These are phyloP conservation scores for Raffaelea arxii DNA, from an alignment of 2,329 filamentous ascomycete genomes.

Conservation along the genomic window DNA sequence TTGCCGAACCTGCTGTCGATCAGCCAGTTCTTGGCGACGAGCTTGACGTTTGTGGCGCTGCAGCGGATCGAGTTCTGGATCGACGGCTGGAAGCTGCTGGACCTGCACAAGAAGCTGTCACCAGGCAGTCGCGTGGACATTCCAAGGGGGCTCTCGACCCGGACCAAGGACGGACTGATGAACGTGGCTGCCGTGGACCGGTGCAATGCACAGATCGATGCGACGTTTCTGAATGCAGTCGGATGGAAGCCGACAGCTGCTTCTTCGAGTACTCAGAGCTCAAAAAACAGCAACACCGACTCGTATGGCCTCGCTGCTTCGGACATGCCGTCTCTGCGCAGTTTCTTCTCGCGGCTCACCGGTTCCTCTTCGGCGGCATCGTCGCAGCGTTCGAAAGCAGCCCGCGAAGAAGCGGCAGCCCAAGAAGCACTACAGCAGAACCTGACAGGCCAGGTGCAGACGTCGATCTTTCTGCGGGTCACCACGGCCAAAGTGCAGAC, in stretches of 20 bases:
- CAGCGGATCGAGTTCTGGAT: conserved; percentile 83
- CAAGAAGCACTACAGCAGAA: conserved; percentile 61
- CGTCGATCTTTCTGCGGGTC: conserved; percentile 80
- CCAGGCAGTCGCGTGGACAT: conserved; percentile 64
- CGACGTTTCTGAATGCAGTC: conserved; percentile 76
- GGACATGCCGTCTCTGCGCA: conserved; percentile 56
- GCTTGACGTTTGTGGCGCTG: conserved; percentile 88
- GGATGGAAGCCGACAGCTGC: conserved; percentile 62
- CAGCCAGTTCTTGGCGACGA: conserved; percentile 87
- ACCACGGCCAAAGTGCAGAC: conserved; percentile 78
- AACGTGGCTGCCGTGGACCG: conserved; percentile 70
- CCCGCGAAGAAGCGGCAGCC: conserved; percentile 51
- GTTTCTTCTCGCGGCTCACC: conserved; percentile 73
- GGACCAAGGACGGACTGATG: conserved; percentile 83
- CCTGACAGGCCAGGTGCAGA: conserved; percentile 58
- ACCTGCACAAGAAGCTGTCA: conserved; percentile 75
- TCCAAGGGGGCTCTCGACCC: conserved; percentile 69
- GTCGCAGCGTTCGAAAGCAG: conserved; percentile 42
- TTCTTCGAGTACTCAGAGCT: not conserved
- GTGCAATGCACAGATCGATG: conserved; percentile 86
- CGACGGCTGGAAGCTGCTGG: conserved; percentile 74
- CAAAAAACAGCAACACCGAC: conserved; percentile 30
- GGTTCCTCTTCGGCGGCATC: conserved; percentile 21
- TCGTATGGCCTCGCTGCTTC: conserved; percentile 37
- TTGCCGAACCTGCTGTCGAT: conserved; percentile 79